A percentile compares a stretch with the other conserved stretches of the same genome.
Evolutionary conservation across 768 basidiomycete species (phyloP).

Genomic region (Rhodotorula toruloides): DNA sequence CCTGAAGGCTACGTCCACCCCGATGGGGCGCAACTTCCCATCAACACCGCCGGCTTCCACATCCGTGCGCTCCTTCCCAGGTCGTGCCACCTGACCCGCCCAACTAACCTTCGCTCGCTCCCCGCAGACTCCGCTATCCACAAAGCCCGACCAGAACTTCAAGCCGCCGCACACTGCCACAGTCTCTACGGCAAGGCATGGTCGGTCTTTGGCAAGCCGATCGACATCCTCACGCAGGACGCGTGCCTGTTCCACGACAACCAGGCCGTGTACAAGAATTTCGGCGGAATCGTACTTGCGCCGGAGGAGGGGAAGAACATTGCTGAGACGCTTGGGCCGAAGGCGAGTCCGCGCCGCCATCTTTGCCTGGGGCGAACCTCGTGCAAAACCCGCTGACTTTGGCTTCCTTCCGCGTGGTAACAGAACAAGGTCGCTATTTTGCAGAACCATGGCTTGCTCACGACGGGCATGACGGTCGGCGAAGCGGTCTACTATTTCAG

Average conservation of each 20-base stretch:
- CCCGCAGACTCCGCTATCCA: constrained; percentile 36
- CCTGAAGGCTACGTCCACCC: constrained; percentile 28
- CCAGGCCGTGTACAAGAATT: constrained; percentile 33
- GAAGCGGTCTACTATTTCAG: constrained; percentile 30
- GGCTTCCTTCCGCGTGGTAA: background rate
- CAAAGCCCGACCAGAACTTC: constrained; percentile 36
- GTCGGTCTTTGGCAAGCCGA: constrained; percentile 32
- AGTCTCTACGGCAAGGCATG: constrained; percentile 37
- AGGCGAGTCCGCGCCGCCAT: background rate
- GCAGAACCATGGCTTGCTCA: constrained; percentile 40
- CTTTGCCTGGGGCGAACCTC: background rate
- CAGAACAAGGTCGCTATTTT: constrained; percentile 33
- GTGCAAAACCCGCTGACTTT: background rate
- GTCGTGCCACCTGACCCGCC: too few species aligned
- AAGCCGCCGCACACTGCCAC: constrained; percentile 39
- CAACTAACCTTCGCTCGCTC: too few species aligned
- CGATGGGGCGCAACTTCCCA: constrained; percentile 37
- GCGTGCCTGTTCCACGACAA: constrained; percentile 39
- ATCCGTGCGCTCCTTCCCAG: too few species aligned
- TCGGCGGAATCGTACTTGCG: constrained; percentile 41
- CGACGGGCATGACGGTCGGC: constrained; percentile 35
- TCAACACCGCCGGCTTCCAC: constrained; percentile 39
- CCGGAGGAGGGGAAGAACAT: constrained; percentile 40
- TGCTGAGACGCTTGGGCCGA: constrained; percentile 33
- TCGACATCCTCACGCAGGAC: constrained; percentile 40